A percentile compares a stretch with the other conserved stretches of the same genome.
Conservation (phyloP, 2,329 filamentous ascomycete species). For the Ophiocordyceps robertsii region DNA sequence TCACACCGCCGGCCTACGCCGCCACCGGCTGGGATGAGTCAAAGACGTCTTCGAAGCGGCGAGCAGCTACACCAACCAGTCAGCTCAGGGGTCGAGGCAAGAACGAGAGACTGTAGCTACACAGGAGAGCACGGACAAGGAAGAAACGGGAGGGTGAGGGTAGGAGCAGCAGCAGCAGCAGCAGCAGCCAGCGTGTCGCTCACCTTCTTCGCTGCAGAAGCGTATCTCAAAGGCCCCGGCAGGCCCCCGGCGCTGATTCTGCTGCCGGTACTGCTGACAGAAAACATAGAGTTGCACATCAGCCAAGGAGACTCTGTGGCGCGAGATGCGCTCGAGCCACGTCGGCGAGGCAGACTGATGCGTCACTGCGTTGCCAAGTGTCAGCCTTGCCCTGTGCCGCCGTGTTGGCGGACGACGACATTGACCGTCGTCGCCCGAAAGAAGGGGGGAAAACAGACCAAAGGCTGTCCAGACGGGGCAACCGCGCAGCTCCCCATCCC, state of each 20-base stretch:
- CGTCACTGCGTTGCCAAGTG: constrained; percentile 28
- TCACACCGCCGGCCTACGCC: neutral
- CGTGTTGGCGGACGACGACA: too few species aligned
- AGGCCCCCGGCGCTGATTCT: constrained; percentile 34
- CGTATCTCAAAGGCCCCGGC: constrained; percentile 36
- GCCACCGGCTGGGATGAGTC: constrained; percentile 5
- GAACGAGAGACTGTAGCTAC: too few species aligned
- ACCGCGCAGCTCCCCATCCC: constrained; percentile 36
- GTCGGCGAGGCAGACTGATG: constrained; percentile 31
- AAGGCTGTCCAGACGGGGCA: constrained; percentile 55
- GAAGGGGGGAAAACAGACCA: constrained; percentile 22
- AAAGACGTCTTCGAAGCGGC: constrained; percentile 29
- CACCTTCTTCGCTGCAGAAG: constrained; percentile 30
- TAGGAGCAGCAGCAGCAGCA: too few species aligned
- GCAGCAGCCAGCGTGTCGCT: neutral
- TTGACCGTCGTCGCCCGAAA: neutral
- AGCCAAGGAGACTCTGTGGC: constrained; percentile 34
- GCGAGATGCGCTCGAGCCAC: constrained; percentile 37
- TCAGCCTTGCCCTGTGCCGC: neutral
- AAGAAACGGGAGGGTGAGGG: neutral
- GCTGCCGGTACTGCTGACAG: constrained; percentile 39
- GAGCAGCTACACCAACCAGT: constrained; percentile 12
- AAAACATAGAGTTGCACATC: constrained; percentile 47
- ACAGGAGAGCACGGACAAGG: neutral
- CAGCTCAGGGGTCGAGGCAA: too few species aligned